Base-by-base conservation (phyloP, 495 filamentous ascomycete species). In the Podospora anserina region DNA sequence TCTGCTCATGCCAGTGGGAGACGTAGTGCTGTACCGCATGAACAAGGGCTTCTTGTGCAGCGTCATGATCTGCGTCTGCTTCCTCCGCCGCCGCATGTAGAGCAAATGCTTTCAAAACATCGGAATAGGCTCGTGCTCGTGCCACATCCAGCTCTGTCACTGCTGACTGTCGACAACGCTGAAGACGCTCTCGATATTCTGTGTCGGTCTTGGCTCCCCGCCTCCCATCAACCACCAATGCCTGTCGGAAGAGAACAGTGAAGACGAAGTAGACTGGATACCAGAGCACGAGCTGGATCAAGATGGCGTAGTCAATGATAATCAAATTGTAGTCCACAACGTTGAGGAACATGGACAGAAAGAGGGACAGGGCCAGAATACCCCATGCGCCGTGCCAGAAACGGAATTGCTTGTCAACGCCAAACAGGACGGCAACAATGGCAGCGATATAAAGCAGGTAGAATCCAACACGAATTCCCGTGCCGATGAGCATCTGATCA, bases 331-430 rank as follows among this genome's bases (percentile, higher is more conserved):
- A 71, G 61, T 66, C 64, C 13, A 65, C 72, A 0, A 75, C 59
- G 66, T 76, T 76, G 27, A 75, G 66, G 39, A 75, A 71, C 72
- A 76, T 71, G 72, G 74, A 64, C 15, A 73, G 20, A 66, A 76
- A 76, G 53, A 76, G 72, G 2, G 74, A 59, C 28, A 76, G 68
- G 4, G 74, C 69, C 15, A 76, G 72, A 28, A 75, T 70, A 2
- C 72, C 72, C 74, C 74, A 76, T 16, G 72, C 69, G 30, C 72
- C 72, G 68, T 76, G 73, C 75, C 75, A 77, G 60, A 77, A 70
- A 16, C 73, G 71, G 66, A 77, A 75, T 26, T 77, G 73, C 69
- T 75, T 75, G 71, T 77, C 73, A 61, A 75, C 67, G 61, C 73
- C 68, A 49, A 76, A 74, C 26, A 77, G 68, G 1, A 77, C 65